A percentile compares a stretch with the other conserved stretches of the same genome.
phyloP scores from a whole-genome alignment of 805 yeast species.

The Lipomyces kockii region DNA sequence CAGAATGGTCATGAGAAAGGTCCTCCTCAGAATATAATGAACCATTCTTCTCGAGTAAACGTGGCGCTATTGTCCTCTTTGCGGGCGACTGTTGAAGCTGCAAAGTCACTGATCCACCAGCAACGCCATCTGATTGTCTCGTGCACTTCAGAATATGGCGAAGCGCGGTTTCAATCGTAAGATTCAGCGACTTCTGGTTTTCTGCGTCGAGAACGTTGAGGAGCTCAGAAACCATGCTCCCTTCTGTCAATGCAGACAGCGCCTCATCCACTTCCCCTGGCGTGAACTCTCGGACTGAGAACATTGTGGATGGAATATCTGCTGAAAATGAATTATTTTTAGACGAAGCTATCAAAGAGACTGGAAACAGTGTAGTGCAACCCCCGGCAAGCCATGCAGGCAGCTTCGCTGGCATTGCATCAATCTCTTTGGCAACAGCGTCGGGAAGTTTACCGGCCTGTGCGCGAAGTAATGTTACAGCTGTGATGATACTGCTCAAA shows the following conservation, averaged over 20 bases:
- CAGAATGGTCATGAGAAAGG: neutral
- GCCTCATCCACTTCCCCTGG: slow-evolving; percentile 16
- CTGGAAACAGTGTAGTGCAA: slow-evolving; percentile 21
- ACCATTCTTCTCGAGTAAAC: neutral
- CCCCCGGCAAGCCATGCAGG: slow-evolving; percentile 24
- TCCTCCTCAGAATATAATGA: neutral
- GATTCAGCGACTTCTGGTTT: slow-evolving; percentile 10
- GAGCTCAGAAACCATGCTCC: slow-evolving; percentile 20
- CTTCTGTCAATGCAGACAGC: slow-evolving; percentile 8
- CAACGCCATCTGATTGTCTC: slow-evolving; percentile 20
- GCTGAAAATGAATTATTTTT: neutral
- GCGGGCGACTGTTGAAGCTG: neutral
- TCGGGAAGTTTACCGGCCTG: slow-evolving; percentile 82
- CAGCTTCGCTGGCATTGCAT: slow-evolving; percentile 17
- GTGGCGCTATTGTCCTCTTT: neutral
- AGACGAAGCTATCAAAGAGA: slow-evolving; percentile 14
- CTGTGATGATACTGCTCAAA: slow-evolving; percentile 73
- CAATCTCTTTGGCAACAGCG: slow-evolving; percentile 42
- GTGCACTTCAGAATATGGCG: slow-evolving; percentile 16
- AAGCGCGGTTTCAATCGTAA: slow-evolving; percentile 17
- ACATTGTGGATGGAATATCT: slow-evolving; percentile 10
- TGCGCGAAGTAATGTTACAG: slow-evolving; percentile 80
- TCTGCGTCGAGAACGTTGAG: slow-evolving; percentile 29
- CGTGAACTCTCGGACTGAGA: slow-evolving; percentile 15
- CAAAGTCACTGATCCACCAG: neutral